These are phyloP conservation scores for Flaveria brownii DNA, from an alignment of 129 eudicot species.

Conservation along the genomic window DNA sequence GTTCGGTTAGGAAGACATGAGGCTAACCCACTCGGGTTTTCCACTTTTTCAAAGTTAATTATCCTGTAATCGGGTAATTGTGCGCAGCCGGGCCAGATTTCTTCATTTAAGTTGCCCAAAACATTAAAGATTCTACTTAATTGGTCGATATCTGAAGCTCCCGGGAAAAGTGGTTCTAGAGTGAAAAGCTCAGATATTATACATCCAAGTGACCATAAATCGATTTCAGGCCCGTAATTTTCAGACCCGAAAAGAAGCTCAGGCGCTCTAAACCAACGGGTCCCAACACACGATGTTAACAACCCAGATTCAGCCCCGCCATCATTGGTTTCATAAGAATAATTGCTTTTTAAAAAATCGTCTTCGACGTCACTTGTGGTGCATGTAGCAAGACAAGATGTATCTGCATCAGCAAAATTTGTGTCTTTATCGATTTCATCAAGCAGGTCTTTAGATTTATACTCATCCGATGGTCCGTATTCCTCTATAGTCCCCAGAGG, in stretches of 20 bases:
- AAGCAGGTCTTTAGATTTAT: constrained; percentile 37
- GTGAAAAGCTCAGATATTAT: constrained; percentile 86
- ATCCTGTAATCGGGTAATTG: constrained; percentile 73
- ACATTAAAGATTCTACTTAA: constrained; percentile 64
- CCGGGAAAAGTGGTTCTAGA: constrained; percentile 82
- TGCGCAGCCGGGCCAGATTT: constrained; percentile 70
- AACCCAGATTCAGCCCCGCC: constrained; percentile 48
- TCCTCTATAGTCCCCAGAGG: constrained; percentile 37
- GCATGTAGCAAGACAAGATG: constrained; percentile 88
- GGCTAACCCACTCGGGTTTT: constrained; percentile 72
- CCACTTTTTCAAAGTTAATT: constrained; percentile 67
- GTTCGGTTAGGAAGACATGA: constrained; percentile 65
- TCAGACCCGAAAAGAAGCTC: constrained; percentile 95
- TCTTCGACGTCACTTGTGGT: constrained; percentile 76
- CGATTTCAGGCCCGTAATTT: constrained; percentile 76
- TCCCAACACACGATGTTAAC: constrained; percentile 90
- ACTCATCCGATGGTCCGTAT: constrained; percentile 32
- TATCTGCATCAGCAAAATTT: constrained; percentile 62
- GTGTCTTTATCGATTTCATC: constrained; percentile 65
- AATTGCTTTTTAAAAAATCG: constrained; percentile 47
- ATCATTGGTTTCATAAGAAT: constrained; percentile 55
- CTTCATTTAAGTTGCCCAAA: constrained; percentile 76
- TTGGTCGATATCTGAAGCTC: constrained; percentile 89
- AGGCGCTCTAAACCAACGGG: constrained; percentile 97
- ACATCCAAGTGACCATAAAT: constrained; percentile 94